Percentiles rank a stretch among this genome's conserved stretches.
These are phyloP conservation scores for Auriculariales sp. DNA, from an alignment of 768 basidiomycete species.

Conservation along the genomic window DNA sequence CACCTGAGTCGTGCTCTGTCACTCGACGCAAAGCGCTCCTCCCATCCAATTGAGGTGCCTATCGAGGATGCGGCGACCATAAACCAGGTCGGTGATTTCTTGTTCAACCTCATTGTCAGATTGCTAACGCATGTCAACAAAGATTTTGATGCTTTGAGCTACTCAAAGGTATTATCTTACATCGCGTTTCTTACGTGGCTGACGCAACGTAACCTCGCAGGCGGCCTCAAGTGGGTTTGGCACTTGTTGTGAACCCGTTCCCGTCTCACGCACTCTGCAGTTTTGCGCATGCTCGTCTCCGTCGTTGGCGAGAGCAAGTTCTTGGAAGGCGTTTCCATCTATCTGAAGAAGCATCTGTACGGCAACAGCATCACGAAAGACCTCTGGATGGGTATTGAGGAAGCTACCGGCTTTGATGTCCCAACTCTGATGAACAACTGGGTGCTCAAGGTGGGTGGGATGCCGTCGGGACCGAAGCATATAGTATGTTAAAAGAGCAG, in stretches of 20 bases:
- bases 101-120: background rate
- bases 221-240: constrained; percentile 62
- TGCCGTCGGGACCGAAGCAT: background rate
- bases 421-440: constrained; percentile 80
- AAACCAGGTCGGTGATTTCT: constrained; percentile 35
- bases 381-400: constrained; percentile 74
- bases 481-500: background rate
- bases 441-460: constrained; percentile 54
- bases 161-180: too few species aligned
- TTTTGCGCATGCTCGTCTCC: constrained; percentile 86
- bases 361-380: constrained; percentile 75
- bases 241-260: too few species aligned
- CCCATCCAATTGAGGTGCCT: constrained; percentile 86
- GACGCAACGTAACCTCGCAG: too few species aligned
- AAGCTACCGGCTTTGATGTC: constrained; percentile 59
- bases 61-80: constrained; percentile 79
- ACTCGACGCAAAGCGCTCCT: constrained; percentile 74
- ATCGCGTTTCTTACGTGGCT: too few species aligned
- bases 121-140: background rate
- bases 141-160: constrained; percentile 67
- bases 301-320: constrained; percentile 84
- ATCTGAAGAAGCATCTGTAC: constrained; percentile 80
- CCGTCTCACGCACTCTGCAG: too few species aligned
- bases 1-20: constrained; percentile 64
- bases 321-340: constrained; percentile 76